Percentiles rank a stretch among this genome's conserved stretches.
phyloP scores from a whole-genome alignment of 1,284 basidiomycete genomes.

The Sporisorium scitamineum region DNA sequence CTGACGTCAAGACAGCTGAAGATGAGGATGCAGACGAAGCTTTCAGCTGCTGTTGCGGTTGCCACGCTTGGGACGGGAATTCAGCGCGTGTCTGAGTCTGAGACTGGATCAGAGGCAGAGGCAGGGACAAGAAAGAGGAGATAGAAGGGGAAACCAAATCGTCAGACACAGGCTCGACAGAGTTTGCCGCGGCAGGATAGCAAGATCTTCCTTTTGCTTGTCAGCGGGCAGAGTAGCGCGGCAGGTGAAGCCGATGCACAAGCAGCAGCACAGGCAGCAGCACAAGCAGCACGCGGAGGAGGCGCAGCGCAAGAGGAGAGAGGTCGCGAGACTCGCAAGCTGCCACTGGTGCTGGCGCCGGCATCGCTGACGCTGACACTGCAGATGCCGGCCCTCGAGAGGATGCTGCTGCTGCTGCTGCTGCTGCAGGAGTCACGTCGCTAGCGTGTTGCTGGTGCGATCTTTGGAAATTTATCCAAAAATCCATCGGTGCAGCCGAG shows the following conservation, averaged over 20 bases:
- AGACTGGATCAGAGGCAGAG: neutral
- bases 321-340: slow-evolving; percentile 5
- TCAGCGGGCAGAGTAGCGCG: neutral
- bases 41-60: neutral
- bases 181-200: slow-evolving; percentile 1
- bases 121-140: too few relatives aligned
- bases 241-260: neutral
- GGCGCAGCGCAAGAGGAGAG: neutral
- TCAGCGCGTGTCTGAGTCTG: slow-evolving; percentile 5
- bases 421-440: neutral
- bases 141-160: neutral
- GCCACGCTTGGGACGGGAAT: slow-evolving; percentile 6
- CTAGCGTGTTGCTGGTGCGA: slow-evolving; percentile 3
- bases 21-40: neutral
- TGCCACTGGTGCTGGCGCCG: slow-evolving; percentile 9
- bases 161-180: slow-evolving; percentile 1
- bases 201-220: slow-evolving; percentile 1
- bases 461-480: slow-evolving; percentile 5
- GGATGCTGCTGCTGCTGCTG: neutral
- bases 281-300: slow-evolving; percentile 1
- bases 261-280: slow-evolving; percentile 2
- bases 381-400: neutral
- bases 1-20: neutral
- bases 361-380: slow-evolving; percentile 24
- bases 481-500: slow-evolving; percentile 7